Evolutionary conservation across 2,329 filamentous ascomycete genomes (phyloP), one percentile per base, ranked within the genome.

Genomic region (Aquanectria penicillioides): DNA sequence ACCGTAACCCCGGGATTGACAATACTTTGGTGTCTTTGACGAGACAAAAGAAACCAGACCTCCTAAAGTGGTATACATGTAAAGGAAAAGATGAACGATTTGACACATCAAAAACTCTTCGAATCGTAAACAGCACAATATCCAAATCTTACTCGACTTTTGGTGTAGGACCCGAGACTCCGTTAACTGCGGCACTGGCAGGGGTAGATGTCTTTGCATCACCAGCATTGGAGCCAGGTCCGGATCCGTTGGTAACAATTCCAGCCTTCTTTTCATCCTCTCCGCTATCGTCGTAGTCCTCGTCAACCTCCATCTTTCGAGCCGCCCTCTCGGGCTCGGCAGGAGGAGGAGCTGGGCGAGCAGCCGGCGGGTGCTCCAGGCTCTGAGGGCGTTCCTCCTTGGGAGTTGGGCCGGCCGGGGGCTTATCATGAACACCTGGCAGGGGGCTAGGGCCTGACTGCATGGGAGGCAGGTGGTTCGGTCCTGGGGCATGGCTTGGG

Each of bases 271-370:
- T 89, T 56, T 95, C 90, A 59, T 97, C 94, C 65, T 97, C 94
- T 5, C 87, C 92, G 56, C 94, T 94, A 70, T 98, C 94, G 74
- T 98, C 94, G 70, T 99, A 98, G 74, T 98, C 91, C 74, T 99
- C 95, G 67, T 99, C 94, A 17, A 98, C 92, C 6, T 98, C 94
- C 87, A 99, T 96, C 77, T 97, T 97, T 18, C 95, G 86, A 17
- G 93, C 93, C 28, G 95, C 93, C 50, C 88, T 81, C 74, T 91
- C 88, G 9, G 93, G 92, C 78, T 98, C 94, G 15, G 82, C 57
- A 2, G 63, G 75, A 17, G 83, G 79, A 18, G 83, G 80, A 2
- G 83, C 75, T 23, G 84, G 77, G 26, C 81, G 79, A 22, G 80
- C 69, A 33, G 77, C 72, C 17, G 77, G 72, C 18, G 78, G 72